Percentiles rank a stretch among this genome's conserved stretches.
Evolutionary conservation across 2,329 filamentous ascomycete species (phyloP).

Genomic region (Trichoderma atrobrunneum): DNA sequence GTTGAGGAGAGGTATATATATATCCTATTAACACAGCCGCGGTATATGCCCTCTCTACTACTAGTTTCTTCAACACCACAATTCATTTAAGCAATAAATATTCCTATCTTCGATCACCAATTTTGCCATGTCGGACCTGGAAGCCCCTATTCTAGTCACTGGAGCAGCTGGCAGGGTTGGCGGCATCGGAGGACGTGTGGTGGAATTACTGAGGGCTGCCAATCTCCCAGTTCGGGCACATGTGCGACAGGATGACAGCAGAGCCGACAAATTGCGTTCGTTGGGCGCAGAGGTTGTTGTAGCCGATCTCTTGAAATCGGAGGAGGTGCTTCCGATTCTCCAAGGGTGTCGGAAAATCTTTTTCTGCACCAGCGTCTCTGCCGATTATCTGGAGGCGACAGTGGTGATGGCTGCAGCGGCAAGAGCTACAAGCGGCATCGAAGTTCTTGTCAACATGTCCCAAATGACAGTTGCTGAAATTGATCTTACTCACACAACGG

Average conservation of each 20-base stretch:
- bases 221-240: not conserved
- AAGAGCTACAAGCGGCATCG: not conserved
- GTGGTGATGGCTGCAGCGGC: not conserved
- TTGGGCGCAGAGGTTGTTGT: not conserved
- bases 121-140: not conserved
- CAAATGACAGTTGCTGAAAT: constrained; percentile 1
- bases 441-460: not conserved
- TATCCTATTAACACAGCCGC: not conserved
- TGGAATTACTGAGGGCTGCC: not conserved
- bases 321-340: not conserved
- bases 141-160: not conserved
- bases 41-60: not conserved
- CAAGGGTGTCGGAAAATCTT: not conserved
- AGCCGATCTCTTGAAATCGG: not conserved
- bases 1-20: not conserved
- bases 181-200: not conserved
- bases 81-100: not conserved
- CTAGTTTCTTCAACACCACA: not conserved
- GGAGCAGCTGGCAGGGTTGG: not conserved
- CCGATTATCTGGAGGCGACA: not conserved
- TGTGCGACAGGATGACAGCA: not conserved
- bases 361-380: not conserved
- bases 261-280: not conserved
- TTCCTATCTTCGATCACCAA: rapidly evolving
- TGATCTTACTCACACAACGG: not conserved